Conservation (phyloP, 2,329 filamentous ascomycete species). For the Xylaria digitata region DNA sequence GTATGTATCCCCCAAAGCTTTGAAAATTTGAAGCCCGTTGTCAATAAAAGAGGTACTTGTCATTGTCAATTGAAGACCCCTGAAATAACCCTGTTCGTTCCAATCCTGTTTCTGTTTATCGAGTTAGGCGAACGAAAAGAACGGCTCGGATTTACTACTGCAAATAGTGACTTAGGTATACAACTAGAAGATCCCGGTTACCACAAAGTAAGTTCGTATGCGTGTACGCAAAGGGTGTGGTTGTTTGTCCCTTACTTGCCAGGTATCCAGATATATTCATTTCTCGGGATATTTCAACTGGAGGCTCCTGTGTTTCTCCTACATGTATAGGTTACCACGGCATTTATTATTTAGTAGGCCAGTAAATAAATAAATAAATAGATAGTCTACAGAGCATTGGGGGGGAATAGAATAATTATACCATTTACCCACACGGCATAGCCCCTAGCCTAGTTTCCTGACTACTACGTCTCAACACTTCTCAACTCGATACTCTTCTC, state of each 20-base stretch:
- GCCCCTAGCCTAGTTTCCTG: background rate
- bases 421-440: background rate
- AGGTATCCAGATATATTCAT: background rate
- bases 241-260: background rate
- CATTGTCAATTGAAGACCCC: slow-evolving; percentile 6
- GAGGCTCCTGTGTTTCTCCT: background rate
- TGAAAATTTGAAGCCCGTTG: slow-evolving; percentile 5
- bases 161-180: too few relatives aligned
- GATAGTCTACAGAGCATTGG: background rate
- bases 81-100: background rate
- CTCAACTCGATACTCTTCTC: background rate
- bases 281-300: background rate
- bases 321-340: background rate
- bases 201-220: too few relatives aligned
- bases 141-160: background rate
- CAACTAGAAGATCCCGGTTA: background rate
- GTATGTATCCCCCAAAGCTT: slow-evolving; percentile 22
- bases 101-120: background rate
- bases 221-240: background rate
- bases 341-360: background rate
- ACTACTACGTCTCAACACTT: background rate
- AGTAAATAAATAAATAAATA: too few relatives aligned
- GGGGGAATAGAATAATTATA: background rate
- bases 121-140: background rate
- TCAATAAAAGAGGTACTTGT: slow-evolving; percentile 20